Conservation (phyloP, 345 rosid species). For the Eucalyptus virginea region DNA sequence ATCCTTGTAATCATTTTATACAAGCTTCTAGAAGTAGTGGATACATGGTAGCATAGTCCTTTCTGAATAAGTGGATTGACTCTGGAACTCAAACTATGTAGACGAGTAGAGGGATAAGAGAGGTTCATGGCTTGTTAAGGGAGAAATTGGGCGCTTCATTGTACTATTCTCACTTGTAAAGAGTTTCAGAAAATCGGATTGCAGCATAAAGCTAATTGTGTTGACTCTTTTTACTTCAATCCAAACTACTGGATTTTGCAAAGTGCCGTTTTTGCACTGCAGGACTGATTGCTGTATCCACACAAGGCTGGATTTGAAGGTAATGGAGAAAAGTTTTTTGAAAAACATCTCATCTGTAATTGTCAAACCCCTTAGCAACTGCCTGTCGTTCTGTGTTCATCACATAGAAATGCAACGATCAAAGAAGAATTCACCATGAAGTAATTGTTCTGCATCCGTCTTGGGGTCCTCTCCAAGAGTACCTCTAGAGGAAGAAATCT, state of each 20-base stretch:
- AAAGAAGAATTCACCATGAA: neutral
- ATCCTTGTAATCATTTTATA: neutral
- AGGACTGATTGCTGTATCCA: neutral
- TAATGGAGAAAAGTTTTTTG: neutral
- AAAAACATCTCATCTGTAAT: neutral
- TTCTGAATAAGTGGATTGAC: neutral
- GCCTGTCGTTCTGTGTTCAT: neutral
- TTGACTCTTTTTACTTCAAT: neutral
- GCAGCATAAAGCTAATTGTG: neutral
- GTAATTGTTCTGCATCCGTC: neutral
- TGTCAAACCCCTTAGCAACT: neutral
- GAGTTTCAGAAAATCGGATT: neutral
- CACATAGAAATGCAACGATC: neutral
- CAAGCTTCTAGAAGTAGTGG: neutral
- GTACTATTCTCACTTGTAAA: neutral
- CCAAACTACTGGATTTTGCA: neutral
- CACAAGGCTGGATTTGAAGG: neutral
- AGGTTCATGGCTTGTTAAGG: neutral
- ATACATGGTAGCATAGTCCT: neutral
- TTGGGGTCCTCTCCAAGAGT: too few relatives aligned
- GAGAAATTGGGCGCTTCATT: neutral
- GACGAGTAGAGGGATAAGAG: neutral
- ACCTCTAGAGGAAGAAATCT: too few relatives aligned
- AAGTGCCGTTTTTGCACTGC: neutral
- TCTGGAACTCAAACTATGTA: neutral